A percentile compares a stretch with the other conserved stretches of the same genome.
Conservation (phyloP, 2,329 filamentous ascomycete species). For the Celoporthe dispersa region DNA sequence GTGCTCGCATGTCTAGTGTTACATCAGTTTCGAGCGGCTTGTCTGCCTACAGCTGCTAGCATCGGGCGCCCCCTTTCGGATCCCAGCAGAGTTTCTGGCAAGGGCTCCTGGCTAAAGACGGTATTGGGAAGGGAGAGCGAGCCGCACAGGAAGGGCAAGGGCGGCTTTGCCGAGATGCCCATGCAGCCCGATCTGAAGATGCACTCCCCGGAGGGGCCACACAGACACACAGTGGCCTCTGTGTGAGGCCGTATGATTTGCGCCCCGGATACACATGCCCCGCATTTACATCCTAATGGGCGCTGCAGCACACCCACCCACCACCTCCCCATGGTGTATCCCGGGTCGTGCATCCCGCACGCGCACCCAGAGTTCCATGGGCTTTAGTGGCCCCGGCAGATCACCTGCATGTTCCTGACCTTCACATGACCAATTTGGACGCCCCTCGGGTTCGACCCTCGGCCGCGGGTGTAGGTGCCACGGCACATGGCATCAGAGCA, state of each 20-base stretch:
- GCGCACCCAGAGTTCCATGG: neutral
- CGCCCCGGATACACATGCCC: conserved; percentile 14
- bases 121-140: neutral
- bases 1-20: conserved; percentile 8
- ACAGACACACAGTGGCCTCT: neutral
- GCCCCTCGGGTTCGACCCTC: conserved; percentile 2
- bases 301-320: conserved; percentile 21
- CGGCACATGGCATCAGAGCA: conserved; percentile 4
- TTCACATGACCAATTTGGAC: conserved; percentile 27
- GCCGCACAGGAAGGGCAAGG: neutral
- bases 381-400: conserved; percentile 20
- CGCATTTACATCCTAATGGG: conserved; percentile 9
- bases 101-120: neutral
- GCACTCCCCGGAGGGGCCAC: neutral
- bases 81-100: neutral
- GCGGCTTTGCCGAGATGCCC: conserved; percentile 3
- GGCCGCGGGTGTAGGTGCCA: conserved; percentile 15
- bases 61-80: neutral
- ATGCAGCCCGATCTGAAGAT: conserved; percentile 9
- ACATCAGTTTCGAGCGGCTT: conserved; percentile 4
- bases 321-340: neutral
- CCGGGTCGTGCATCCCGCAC: conserved; percentile 15
- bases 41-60: neutral
- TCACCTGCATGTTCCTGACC: conserved; percentile 21
- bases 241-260: neutral